Conservation (phyloP, 2,329 filamentous ascomycete genomes). For the Cladosporium sp. region DNA sequence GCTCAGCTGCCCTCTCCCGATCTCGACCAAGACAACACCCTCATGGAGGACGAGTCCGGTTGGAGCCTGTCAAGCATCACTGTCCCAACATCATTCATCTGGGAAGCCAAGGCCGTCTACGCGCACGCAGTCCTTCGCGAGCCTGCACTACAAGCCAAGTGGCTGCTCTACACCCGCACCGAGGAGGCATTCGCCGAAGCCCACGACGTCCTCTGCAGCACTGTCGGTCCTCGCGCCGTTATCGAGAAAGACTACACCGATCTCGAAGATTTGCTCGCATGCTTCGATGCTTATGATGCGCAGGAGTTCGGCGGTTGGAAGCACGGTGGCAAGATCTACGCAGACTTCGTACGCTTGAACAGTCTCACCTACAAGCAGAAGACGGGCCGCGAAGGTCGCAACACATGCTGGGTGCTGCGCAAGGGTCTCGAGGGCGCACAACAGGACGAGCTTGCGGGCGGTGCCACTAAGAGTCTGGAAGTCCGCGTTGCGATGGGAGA, state of each 20-base stretch:
- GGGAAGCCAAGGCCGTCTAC: conserved; percentile 80
- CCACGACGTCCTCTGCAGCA: conserved; percentile 75
- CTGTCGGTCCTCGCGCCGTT: conserved; percentile 78
- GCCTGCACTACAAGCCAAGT: conserved; percentile 70
- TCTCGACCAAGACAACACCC: conserved; percentile 41
- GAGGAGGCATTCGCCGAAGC: conserved; percentile 64
- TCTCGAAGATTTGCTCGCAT: conserved; percentile 67
- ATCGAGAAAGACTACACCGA: conserved; percentile 77
- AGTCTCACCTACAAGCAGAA: conserved; percentile 18
- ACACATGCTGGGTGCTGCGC: conserved; percentile 27
- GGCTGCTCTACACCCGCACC: conserved; percentile 74
- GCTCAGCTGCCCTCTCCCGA: conserved; percentile 57
- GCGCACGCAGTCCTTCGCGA: conserved; percentile 73
- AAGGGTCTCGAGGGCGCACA: conserved; percentile 43
- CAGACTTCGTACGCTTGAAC: conserved; percentile 23
- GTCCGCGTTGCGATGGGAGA: conserved; percentile 73
- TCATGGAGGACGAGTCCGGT: conserved; percentile 45
- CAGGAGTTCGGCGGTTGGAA: conserved; percentile 66
- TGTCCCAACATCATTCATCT: conserved; percentile 77
- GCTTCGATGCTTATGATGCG: conserved; percentile 62
- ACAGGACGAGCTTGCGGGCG: conserved; percentile 36
- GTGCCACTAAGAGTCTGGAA: conserved; percentile 46
- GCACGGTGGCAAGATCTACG: conserved; percentile 76
- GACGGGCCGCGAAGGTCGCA: conserved; percentile 9
- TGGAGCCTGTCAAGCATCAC: conserved; percentile 47